Evolutionary conservation across 2,329 filamentous ascomycete genomes (phyloP).

Genomic region (Aspergillus thermomutatus): DNA sequence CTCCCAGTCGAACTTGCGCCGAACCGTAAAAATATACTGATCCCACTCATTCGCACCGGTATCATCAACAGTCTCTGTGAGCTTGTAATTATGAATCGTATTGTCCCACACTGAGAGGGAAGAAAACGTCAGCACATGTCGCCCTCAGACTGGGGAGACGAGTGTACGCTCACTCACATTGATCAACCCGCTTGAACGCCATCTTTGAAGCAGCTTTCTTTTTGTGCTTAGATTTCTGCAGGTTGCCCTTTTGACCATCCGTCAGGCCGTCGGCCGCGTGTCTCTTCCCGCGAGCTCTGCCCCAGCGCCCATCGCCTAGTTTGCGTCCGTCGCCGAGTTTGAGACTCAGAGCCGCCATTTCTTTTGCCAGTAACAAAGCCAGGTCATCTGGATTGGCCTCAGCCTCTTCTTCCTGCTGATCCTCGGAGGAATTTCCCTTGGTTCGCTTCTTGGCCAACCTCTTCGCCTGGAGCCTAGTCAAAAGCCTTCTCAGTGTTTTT

Average conservation of each 20-base stretch:
- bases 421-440: slow-evolving; percentile 28
- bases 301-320: slow-evolving; percentile 15
- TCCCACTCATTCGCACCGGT: slow-evolving; percentile 67
- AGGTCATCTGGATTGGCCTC: slow-evolving; percentile 26
- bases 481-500: slow-evolving; percentile 29
- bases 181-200: slow-evolving; percentile 68
- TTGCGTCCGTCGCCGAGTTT: slow-evolving; percentile 17
- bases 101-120: slow-evolving; percentile 47
- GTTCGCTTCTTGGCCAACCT: slow-evolving; percentile 29
- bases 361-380: slow-evolving; percentile 19
- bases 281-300: slow-evolving; percentile 14
- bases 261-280: slow-evolving; percentile 7
- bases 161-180: slow-evolving; percentile 38
- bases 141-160: background rate
- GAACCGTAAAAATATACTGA: slow-evolving; percentile 77
- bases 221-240: slow-evolving; percentile 32
- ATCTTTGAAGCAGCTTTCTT: slow-evolving; percentile 52
- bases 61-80: slow-evolving; percentile 64
- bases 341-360: slow-evolving; percentile 19
- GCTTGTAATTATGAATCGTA: slow-evolving; percentile 62
- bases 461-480: slow-evolving; percentile 34
- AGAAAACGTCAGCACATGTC: background rate
- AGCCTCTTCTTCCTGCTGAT: slow-evolving; percentile 29
- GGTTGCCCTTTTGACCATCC: slow-evolving; percentile 18
- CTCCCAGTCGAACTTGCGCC: slow-evolving; percentile 78